Base-by-base conservation (phyloP, 768 basidiomycete species). In the Myochromella boudieri region DNA sequence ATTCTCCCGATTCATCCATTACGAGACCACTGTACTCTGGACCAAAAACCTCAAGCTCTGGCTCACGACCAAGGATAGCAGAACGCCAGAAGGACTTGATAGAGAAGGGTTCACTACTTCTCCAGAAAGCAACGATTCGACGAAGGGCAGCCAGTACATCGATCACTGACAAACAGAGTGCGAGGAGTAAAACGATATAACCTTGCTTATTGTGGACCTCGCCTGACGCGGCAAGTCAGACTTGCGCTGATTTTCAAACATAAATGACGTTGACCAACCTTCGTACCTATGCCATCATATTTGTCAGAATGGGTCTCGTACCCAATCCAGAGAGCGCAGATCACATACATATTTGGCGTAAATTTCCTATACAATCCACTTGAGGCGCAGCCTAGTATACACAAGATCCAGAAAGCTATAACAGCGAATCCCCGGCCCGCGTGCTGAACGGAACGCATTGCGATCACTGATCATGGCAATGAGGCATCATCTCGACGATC, bases 321-420 rank as follows among this genome's bases (percentile, higher is more conserved):
- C 46, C 37, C 28, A 42, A 44, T 25, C 17, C 27, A 49, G 49
- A 31, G 33, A 29, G 31, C 15, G 56, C 49, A 49, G 56, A 68
- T 52, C 45, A 74, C 85, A 59, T 65, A 94, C 86, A 93, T 83
- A 65, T 95, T 76, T 2, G 91, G 90, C 0, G 91, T 92, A 41
- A 85, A 64, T 53, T 89, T 89, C 34, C 73, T 74, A 66, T 97
- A 97, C 18, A 89, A 61, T 2, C 75, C 74, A 56, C 85, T 85
- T 17, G 84, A 67, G 11, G 81, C 72, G 61, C 85, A 80, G 4
- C 90, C 91, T 31, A 95, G 61, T 1, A 71, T 63, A 42, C 75
- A 69, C 17, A 88, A 70, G 10, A 55, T 66, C 60, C 86, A 85
- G 67, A 93, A 94, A 0, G 70, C 68, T 22, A 79, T 40, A n/a